Conservation (phyloP, 805 yeast species). For the Myxozyma melibiosi region DNA sequence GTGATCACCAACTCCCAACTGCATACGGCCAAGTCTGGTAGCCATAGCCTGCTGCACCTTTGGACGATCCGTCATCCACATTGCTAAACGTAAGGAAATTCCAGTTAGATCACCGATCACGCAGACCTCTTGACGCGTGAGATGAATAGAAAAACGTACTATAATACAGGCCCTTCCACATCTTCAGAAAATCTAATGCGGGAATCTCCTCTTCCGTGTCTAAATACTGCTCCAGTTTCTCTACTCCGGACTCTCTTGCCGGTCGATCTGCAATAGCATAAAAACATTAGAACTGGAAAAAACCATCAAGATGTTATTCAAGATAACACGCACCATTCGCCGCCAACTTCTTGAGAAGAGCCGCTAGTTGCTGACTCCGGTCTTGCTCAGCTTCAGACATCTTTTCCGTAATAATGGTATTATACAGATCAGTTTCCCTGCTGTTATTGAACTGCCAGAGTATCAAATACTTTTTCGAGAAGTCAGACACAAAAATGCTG, state of each 20-base stretch:
- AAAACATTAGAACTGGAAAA: background rate
- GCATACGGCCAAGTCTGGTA: slow-evolving; percentile 61
- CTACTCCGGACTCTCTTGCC: slow-evolving; percentile 28
- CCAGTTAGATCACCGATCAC: background rate
- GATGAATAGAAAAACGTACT: slow-evolving; percentile 16
- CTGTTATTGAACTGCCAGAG: no score
- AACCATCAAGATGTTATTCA: background rate
- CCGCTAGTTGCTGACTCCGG: background rate
- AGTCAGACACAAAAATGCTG: no score
- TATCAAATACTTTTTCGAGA: no score
- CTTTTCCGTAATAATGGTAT: background rate
- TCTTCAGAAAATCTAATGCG: slow-evolving; percentile 64
- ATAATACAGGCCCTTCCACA: slow-evolving; percentile 95
- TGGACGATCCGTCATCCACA: slow-evolving; percentile 97
- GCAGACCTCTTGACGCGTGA: no score
- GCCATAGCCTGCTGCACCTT: slow-evolving; percentile 88
- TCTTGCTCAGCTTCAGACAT: background rate
- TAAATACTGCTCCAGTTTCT: slow-evolving; percentile 4
- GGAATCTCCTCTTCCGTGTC: slow-evolving; percentile 10
- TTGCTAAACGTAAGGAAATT: slow-evolving; percentile 46
- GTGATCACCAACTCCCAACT: slow-evolving; percentile 42
- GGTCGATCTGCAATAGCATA: slow-evolving; percentile 24
- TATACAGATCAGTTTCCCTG: no score
- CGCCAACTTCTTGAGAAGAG: slow-evolving; percentile 76
- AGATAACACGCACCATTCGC: slow-evolving; percentile 57